These are phyloP conservation scores for Phylloporus scabripes DNA, from an alignment of 768 basidiomycete genomes.

Conservation along the genomic window DNA sequence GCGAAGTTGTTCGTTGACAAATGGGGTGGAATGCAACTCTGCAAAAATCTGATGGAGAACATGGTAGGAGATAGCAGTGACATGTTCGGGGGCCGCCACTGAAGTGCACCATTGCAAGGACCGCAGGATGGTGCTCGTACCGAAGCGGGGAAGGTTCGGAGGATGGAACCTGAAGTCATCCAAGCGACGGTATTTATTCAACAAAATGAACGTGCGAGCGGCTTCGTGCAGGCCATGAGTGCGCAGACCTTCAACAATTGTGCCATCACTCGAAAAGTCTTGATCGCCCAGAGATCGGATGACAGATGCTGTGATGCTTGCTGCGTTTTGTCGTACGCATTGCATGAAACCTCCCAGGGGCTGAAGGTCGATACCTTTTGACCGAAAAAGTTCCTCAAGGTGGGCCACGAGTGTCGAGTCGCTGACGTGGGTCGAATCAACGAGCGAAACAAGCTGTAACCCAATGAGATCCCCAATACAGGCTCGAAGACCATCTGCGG, in stretches of 20 bases:
- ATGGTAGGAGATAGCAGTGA: constrained; percentile 67
- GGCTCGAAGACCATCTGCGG: constrained; percentile 46
- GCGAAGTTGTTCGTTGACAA: constrained; percentile 82
- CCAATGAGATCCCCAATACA: constrained; percentile 72
- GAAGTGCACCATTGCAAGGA: constrained; percentile 57
- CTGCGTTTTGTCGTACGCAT: constrained; percentile 41
- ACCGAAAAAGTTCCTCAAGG: constrained; percentile 34
- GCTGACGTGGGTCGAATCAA: constrained; percentile 30
- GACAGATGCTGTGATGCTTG: constrained; percentile 53
- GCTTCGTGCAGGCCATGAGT: constrained; percentile 31
- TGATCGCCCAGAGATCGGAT: constrained; percentile 64
- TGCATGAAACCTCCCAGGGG: constrained; percentile 32
- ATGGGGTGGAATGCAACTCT: constrained; percentile 55
- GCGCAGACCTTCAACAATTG: constrained; percentile 45
- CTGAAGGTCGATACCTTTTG: constrained; percentile 27
- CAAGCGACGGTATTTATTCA: constrained; percentile 48
- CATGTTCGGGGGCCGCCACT: constrained; percentile 37
- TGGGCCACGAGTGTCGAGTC: constrained; percentile 19
- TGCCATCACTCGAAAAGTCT: constrained; percentile 48
- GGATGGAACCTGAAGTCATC: constrained; percentile 49
- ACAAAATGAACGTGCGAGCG: constrained; percentile 40
- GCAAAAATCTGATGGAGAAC: constrained; percentile 69
- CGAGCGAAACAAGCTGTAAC: constrained; percentile 46
- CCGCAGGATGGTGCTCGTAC: constrained; percentile 43
- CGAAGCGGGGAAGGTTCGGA: constrained; percentile 62